A percentile compares a stretch with the other conserved stretches of the same genome.
Evolutionary conservation across 306 rosid species (phyloP).

Genomic region (Cyclanthera cordifolia): DNA sequence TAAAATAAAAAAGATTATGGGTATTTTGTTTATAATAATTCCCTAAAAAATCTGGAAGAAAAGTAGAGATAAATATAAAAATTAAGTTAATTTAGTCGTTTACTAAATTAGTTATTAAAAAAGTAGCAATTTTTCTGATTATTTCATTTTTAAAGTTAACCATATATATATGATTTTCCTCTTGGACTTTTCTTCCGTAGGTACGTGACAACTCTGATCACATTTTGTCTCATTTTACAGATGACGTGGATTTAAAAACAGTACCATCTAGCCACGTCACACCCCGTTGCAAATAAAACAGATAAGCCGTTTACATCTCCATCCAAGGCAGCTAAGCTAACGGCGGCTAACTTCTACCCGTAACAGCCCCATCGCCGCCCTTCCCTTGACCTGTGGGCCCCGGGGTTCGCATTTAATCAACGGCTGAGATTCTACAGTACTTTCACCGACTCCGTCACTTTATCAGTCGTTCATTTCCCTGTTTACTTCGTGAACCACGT

Average conservation of each 20-base stretch:
- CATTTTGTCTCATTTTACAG: background rate
- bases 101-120: too few relatives aligned
- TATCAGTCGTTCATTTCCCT: background rate
- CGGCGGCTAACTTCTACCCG: background rate
- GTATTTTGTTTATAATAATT: too few relatives aligned
- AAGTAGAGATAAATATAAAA: too few relatives aligned
- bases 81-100: too few relatives aligned
- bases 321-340: background rate
- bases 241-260: slow-evolving; percentile 13
- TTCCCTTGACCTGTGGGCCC: slow-evolving; percentile 5
- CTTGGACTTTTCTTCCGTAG: background rate
- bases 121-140: too few relatives aligned
- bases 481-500: background rate
- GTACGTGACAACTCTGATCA: background rate
- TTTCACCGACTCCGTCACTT: slow-evolving; percentile 7
- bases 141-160: too few relatives aligned
- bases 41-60: too few relatives aligned
- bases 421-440: background rate
- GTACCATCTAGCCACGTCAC: slow-evolving; percentile 9
- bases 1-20: too few relatives aligned
- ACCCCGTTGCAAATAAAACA: background rate
- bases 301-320: background rate
- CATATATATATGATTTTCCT: background rate
- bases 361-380: background rate
- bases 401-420: background rate